Conservation (phyloP, 495 filamentous ascomycete genomes). For the Halenospora varia region DNA sequence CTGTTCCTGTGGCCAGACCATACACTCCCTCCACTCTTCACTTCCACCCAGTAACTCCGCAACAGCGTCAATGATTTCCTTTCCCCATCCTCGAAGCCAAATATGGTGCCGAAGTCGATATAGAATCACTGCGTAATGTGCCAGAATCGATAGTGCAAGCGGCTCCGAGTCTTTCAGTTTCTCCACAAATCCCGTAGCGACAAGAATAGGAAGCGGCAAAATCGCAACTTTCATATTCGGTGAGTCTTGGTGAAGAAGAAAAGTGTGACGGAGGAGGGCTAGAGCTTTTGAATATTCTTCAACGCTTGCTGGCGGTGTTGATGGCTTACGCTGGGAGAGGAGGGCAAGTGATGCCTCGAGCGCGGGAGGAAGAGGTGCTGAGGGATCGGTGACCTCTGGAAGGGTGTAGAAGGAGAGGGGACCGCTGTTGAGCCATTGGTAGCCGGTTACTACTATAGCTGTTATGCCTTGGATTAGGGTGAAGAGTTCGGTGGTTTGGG, state of each 20-base stretch:
- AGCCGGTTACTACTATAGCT: conserved; percentile 1
- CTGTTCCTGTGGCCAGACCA: conserved; percentile 5
- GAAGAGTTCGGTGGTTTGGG: conserved; percentile 2
- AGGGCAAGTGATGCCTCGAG: background rate
- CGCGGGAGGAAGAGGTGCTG: background rate
- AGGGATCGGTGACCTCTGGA: background rate
- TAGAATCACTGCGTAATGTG: conserved; percentile 37
- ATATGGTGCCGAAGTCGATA: background rate
- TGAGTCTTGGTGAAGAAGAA: background rate
- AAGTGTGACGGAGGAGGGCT: background rate
- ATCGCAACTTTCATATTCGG: background rate
- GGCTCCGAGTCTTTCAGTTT: conserved; percentile 33
- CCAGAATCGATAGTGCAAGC: conserved; percentile 34
- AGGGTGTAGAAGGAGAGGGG: background rate
- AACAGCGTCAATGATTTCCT: conserved; percentile 5
- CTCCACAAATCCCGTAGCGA: conserved; percentile 26
- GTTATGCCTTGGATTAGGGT: conserved; percentile 2
- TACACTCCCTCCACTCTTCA: conserved; percentile 1
- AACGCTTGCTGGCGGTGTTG: background rate
- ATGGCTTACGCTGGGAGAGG: background rate
- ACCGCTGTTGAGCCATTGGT: conserved; percentile 3
- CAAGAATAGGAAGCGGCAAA: background rate
- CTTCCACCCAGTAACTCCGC: background rate
- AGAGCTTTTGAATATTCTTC: background rate
- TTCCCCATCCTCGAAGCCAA: conserved; percentile 9